A percentile compares a stretch with the other conserved stretches of the same genome.
These are phyloP conservation scores for Teratosphaeria destructans DNA, from an alignment of 2,329 filamentous ascomycete genomes.

Conservation along the genomic window DNA sequence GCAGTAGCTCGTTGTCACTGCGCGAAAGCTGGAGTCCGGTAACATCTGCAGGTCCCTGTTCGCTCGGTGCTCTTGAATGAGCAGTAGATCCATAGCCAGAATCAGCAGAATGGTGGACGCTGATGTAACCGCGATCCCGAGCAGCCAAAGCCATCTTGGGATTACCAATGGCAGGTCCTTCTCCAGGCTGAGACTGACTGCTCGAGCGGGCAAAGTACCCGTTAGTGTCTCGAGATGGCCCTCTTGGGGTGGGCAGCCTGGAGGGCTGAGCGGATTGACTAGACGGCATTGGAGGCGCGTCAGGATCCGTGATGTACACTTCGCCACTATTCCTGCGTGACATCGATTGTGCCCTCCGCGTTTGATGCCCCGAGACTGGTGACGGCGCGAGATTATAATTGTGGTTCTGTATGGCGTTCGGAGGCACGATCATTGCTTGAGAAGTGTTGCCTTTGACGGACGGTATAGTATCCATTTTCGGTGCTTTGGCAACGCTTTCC, in stretches of 20 bases:
- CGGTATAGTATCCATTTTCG: not conserved
- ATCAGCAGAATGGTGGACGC: slow-evolving; percentile 14
- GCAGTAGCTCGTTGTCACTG: slow-evolving; percentile 8
- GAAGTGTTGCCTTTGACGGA: no score
- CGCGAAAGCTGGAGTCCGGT: slow-evolving; percentile 4
- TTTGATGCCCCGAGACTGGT: not conserved
- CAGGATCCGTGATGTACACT: slow-evolving; percentile 1
- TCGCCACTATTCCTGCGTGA: not conserved
- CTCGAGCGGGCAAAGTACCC: not conserved
- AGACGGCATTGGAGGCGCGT: slow-evolving; percentile 2
- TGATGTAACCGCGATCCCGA: slow-evolving; percentile 5
- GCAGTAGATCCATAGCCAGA: slow-evolving; percentile 21
- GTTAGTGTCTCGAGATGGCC: not conserved
- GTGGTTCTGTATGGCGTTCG: not conserved
- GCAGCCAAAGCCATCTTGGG: slow-evolving; percentile 5
- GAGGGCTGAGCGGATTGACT: not conserved
- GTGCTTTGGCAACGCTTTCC: not conserved
- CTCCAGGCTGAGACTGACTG: not conserved
- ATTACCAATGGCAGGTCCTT: slow-evolving; percentile 8
- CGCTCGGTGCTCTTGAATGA: slow-evolving; percentile 16
- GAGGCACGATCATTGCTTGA: no score
- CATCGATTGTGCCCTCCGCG: not conserved
- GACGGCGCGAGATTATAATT: not conserved
- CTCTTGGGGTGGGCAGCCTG: not conserved
- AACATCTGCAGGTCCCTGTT: slow-evolving; percentile 7